phyloP scores from a whole-genome alignment of 345 rosid genomes.

The Erodium maritimum region DNA sequence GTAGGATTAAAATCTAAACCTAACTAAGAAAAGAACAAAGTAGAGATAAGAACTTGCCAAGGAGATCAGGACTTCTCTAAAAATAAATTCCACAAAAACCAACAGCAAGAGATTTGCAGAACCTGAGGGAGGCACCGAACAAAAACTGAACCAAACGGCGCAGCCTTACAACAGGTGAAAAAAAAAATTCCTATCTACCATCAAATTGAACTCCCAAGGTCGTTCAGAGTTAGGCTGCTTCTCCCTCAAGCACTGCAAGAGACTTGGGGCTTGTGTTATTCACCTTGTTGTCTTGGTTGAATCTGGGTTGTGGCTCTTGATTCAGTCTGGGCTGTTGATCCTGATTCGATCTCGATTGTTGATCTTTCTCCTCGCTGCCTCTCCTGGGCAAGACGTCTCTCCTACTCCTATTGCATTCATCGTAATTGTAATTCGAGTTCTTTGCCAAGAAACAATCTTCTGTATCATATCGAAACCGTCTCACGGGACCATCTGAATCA shows the following conservation, averaged over 20 bases:
- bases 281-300: not conserved
- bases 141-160: not conserved
- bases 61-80: not conserved
- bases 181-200: not conserved
- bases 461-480: constrained; percentile 12
- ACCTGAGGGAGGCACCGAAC: not conserved
- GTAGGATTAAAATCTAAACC: not conserved
- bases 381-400: not conserved
- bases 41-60: not conserved
- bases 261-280: not conserved
- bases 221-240: not conserved
- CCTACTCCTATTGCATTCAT: not conserved
- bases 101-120: not conserved
- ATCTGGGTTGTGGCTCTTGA: not conserved
- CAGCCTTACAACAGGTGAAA: not conserved
- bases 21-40: not conserved
- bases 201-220: not conserved
- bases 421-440: constrained; percentile 7
- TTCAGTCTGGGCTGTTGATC: not conserved
- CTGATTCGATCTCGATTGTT: too few species aligned
- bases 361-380: constrained; percentile 1
- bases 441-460: constrained; percentile 13
- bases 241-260: not conserved
- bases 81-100: not conserved
- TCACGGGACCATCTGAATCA: constrained; percentile 13